Base-by-base conservation (phyloP, 164 flowering plant genomes). In the Magnolia officinalis region DNA sequence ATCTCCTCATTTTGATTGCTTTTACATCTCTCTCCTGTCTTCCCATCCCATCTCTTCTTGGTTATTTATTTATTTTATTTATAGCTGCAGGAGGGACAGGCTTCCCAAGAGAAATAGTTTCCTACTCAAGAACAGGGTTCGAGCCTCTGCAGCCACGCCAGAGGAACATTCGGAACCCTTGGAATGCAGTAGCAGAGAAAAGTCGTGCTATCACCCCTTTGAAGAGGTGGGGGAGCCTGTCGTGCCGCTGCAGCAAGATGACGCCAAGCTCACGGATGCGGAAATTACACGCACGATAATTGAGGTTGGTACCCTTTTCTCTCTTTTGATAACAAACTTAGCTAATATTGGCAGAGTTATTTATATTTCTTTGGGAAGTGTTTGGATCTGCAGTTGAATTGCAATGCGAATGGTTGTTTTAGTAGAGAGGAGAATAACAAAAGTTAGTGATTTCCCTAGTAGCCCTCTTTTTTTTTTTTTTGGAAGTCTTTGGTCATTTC, bases 251-350 rank as follows among this genome's bases (percentile, higher is more conserved):
- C 65, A 51, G 37, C 29, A 67, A 73, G 89, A 73, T 45, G 93
- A 88, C 61, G 88, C 87, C 61, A 82, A 72, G 59, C 93, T 90
- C 71, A 82, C 94, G 4, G 74, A 89, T 74, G 89, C 92, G 8
- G 97, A 91, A 83, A 88, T 86, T 45, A 59, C 87, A 61, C 80
- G 94, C 76, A 91, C 97, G 0, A 77, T 92, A 21, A 87, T 94
- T 76, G 97, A 92, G 98, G 98, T 94, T 85, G 31, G n/a, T 68
- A 45, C n/a, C 29, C 71, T 45, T 14, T 16, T 51, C 20, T n/a
- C 16, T 37, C 51, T 21, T 72, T 24, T n/a, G 19, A 70, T 11
- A 7, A 16, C 16, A 3, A 6, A 24, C 51, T 31, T 37, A 37
- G 45, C 6, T 37, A 37, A 37, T 37, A 37, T 37, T 37, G 45